phyloP scores from a whole-genome alignment of 2,329 filamentous ascomycete species.

The Aspergillus sp. region DNA sequence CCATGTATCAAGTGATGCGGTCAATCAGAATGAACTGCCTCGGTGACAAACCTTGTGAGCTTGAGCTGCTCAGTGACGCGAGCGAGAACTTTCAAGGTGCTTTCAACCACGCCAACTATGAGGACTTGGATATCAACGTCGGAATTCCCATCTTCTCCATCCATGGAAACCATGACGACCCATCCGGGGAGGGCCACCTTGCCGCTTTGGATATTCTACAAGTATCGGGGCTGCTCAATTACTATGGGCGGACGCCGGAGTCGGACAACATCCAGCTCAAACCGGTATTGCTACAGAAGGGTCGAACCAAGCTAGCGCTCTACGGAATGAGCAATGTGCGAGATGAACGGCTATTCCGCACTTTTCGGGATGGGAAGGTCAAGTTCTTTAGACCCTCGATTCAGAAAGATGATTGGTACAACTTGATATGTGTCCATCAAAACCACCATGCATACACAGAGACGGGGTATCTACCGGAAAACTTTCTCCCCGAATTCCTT shows the following conservation, averaged over 20 bases:
- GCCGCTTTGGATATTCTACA: constrained; percentile 90
- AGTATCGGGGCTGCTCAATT: constrained; percentile 88
- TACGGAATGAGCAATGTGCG: constrained; percentile 96
- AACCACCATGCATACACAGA: constrained; percentile 92
- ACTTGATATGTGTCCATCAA: constrained; percentile 90
- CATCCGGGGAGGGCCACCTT: constrained; percentile 90
- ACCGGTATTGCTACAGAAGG: constrained; percentile 90
- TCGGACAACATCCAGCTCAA: constrained; percentile 92
- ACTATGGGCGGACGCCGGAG: constrained; percentile 88
- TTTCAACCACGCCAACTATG: constrained; percentile 95
- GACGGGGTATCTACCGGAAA: constrained; percentile 92
- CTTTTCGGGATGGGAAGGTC: constrained; percentile 88
- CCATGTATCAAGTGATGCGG: constrained; percentile 97
- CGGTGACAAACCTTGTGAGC: constrained; percentile 90
- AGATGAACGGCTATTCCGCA: constrained; percentile 90
- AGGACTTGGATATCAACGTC: constrained; percentile 95
- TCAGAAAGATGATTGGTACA: constrained; percentile 90
- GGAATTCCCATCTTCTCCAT: constrained; percentile 98
- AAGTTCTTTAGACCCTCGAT: constrained; percentile 84
- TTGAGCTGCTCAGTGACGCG: constrained; percentile 92
- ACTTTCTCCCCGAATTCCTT: constrained; percentile 85
- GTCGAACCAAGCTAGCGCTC: constrained; percentile 83
- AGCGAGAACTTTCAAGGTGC: constrained; percentile 86
- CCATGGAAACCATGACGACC: constrained; percentile 97
- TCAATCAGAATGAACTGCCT: constrained; percentile 90